Conservation (phyloP, 1,284 basidiomycete species). For the Leccinum fallax region DNA sequence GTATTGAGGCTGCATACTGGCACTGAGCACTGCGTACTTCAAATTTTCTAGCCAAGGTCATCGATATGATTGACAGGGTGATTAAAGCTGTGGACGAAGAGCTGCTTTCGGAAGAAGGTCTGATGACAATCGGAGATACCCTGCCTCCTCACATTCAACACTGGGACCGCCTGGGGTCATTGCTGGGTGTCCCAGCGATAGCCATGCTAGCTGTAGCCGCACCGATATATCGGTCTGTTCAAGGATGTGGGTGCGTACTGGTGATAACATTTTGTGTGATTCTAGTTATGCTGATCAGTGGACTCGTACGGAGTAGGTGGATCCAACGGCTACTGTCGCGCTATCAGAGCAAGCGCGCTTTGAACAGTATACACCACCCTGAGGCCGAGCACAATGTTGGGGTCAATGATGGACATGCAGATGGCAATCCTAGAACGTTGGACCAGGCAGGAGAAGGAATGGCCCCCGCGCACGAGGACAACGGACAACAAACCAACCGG, state of each 20-base stretch:
- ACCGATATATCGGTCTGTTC: slow-evolving; percentile 22
- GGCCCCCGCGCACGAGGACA: too few species aligned
- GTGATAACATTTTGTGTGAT: too few species aligned
- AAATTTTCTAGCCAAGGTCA: slow-evolving; percentile 18
- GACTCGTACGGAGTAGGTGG: slow-evolving; percentile 7
- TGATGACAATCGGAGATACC: slow-evolving; percentile 22
- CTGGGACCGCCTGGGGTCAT: slow-evolving; percentile 15
- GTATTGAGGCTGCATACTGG: neutral
- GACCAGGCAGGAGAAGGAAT: too few species aligned
- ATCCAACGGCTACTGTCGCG: neutral
- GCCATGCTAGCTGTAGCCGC: slow-evolving; percentile 12
- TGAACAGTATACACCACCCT: slow-evolving; percentile 3
- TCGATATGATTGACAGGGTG: slow-evolving; percentile 26
- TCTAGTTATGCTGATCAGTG: slow-evolving; percentile 6
- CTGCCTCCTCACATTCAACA: slow-evolving; percentile 24
- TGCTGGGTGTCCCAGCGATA: slow-evolving; percentile 21
- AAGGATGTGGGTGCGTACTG: slow-evolving; percentile 17
- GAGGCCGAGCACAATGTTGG: neutral
- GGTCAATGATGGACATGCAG: neutral
- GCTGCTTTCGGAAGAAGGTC: slow-evolving; percentile 17
- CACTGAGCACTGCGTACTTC: neutral
- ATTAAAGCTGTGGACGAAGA: slow-evolving; percentile 26
- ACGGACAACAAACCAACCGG: too few species aligned
- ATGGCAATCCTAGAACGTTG: too few species aligned
- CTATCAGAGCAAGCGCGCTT: slow-evolving; percentile 7